Evolutionary conservation across 306 rosid species (phyloP).

Genomic region (Senna siamea): DNA sequence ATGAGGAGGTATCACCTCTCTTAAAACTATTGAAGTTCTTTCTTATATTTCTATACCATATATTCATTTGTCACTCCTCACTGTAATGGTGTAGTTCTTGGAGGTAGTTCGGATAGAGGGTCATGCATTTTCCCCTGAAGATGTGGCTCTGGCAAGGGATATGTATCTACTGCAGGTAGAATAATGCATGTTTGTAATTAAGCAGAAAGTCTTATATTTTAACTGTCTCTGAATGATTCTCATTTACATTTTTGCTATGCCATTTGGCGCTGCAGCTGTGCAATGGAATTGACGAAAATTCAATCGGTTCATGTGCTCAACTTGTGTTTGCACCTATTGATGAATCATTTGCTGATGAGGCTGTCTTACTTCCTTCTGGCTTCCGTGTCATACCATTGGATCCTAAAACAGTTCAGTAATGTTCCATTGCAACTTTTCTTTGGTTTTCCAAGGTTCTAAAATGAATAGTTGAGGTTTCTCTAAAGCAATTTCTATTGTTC

Average conservation of each 20-base stretch:
- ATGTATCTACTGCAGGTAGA: constrained; percentile 88
- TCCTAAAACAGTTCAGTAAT: constrained; percentile 73
- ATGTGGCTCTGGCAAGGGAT: constrained; percentile 81
- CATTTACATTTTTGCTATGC: not conserved
- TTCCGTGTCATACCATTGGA: constrained; percentile 93
- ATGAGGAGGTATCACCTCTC: constrained; percentile 72
- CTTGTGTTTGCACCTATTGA: constrained; percentile 98
- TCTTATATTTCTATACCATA: not conserved
- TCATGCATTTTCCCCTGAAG: constrained; percentile 93
- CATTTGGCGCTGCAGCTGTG: constrained; percentile 62
- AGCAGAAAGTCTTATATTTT: not conserved
- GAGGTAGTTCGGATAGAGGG: constrained; percentile 99
- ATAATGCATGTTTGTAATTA: not conserved
- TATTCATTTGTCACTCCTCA: not conserved
- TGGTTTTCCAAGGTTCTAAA: no score
- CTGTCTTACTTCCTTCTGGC: constrained; percentile 87
- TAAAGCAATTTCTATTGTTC: no score
- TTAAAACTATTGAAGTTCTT: not conserved
- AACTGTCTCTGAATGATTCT: not conserved
- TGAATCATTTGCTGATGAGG: constrained; percentile 97
- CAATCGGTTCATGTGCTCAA: constrained; percentile 91
- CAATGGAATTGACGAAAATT: constrained; percentile 89
- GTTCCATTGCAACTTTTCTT: no score
- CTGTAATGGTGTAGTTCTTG: constrained; percentile 61
- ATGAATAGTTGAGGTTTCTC: no score